phyloP scores from a whole-genome alignment of 2,329 filamentous ascomycete genomes.

The Ophiocordyceps robertsii region DNA sequence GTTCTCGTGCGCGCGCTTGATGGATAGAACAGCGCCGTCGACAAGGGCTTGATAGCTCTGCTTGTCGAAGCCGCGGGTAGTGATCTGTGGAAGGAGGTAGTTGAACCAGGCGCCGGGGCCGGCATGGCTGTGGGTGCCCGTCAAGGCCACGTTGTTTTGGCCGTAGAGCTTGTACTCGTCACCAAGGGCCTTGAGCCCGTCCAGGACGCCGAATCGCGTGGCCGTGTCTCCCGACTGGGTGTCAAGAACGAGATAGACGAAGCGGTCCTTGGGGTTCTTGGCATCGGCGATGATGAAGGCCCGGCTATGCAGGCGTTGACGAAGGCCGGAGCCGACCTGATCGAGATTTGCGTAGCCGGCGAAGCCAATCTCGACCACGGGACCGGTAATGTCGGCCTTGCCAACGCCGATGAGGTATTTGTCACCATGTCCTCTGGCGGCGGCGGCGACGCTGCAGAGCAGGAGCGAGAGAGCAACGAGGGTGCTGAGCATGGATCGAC shows the following conservation, averaged over 20 bases:
- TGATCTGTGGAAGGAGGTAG: constrained; percentile 84
- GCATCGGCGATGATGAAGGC: constrained; percentile 75
- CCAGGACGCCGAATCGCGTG: constrained; percentile 72
- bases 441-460: constrained; percentile 2
- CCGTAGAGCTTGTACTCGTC: constrained; percentile 61
- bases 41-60: constrained; percentile 86
- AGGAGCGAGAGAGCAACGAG: constrained; percentile 3
- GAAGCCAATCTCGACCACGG: constrained; percentile 80
- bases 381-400: constrained; percentile 50
- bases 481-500: neutral
- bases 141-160: constrained; percentile 73
- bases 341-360: constrained; percentile 84
- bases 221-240: constrained; percentile 82
- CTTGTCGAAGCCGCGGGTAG: constrained; percentile 71
- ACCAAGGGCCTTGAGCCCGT: constrained; percentile 57
- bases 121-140: constrained; percentile 85
- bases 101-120: constrained; percentile 91
- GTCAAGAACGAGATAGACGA: constrained; percentile 81
- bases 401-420: constrained; percentile 40
- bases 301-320: constrained; percentile 77
- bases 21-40: constrained; percentile 69
- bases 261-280: constrained; percentile 51
- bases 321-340: constrained; percentile 70
- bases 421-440: constrained; percentile 8
- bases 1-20: constrained; percentile 58